These are phyloP conservation scores for Chaetomiaceae sp. DNA, from an alignment of 2,329 filamentous ascomycete genomes.

Conservation along the genomic window DNA sequence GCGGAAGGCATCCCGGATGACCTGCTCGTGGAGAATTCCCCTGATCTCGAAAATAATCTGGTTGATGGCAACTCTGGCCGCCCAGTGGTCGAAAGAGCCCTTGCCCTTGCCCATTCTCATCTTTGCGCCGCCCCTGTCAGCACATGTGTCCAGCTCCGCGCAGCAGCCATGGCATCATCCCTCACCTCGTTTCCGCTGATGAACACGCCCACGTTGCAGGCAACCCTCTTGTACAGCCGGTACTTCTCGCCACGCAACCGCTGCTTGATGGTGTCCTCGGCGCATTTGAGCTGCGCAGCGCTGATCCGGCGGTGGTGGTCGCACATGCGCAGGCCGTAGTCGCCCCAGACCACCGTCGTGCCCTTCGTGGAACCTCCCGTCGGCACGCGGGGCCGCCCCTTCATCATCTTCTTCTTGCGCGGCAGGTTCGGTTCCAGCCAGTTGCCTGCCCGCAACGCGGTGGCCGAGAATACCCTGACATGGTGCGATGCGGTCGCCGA, in stretches of 20 bases:
- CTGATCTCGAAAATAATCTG: conserved; percentile 90
- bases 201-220: conserved; percentile 91
- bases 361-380: conserved; percentile 89
- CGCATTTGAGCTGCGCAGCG: conserved; percentile 78
- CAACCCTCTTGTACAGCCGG: conserved; percentile 82
- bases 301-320: conserved; percentile 91
- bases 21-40: conserved; percentile 88
- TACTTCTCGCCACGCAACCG: conserved; percentile 87
- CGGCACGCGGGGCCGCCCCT: conserved; percentile 78
- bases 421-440: conserved; percentile 77
- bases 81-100: conserved; percentile 95
- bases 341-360: conserved; percentile 93
- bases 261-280: conserved; percentile 87
- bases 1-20: conserved; percentile 87
- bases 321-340: conserved; percentile 88
- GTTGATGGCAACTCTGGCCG: conserved; percentile 80
- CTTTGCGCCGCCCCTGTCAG: conserved; percentile 32
- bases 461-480: conserved; percentile 67
- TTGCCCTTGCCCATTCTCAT: conserved; percentile 99
- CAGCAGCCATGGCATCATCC: background rate
- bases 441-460: conserved; percentile 51
- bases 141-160: background rate
- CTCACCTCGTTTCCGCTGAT: conserved; percentile 84
- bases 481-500: conserved; percentile 33
- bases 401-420: conserved; percentile 82